These are phyloP conservation scores for Thinopyrum elongatum DNA, from an alignment of 176 grass and related monocot species.

Conservation along the genomic window DNA sequence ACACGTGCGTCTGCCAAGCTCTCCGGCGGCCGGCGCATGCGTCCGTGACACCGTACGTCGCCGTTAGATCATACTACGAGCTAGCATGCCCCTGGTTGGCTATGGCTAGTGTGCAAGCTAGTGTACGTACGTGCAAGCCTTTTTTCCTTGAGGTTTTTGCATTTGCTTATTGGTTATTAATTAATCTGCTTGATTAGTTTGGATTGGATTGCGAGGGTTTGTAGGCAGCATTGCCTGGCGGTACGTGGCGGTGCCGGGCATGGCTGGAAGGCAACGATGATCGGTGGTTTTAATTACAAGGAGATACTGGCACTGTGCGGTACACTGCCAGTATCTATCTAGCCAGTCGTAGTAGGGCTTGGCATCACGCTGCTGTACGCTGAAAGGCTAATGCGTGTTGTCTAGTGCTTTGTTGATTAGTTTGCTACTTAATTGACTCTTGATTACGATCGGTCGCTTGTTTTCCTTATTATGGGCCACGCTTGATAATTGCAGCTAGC, in stretches of 20 bases:
- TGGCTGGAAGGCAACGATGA: neutral
- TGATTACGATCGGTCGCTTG: neutral
- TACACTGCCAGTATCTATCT: slow-evolving; percentile 14
- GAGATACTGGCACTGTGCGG: slow-evolving; percentile 21
- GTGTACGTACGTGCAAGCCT: neutral
- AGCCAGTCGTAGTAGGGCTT: neutral
- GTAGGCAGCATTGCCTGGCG: neutral
- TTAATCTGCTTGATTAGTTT: slow-evolving; percentile 21
- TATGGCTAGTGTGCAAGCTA: neutral
- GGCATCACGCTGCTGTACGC: slow-evolving; percentile 32
- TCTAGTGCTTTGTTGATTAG: slow-evolving; percentile 41
- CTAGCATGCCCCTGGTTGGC: neutral
- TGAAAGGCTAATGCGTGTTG: slow-evolving; percentile 31
- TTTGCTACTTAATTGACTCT: slow-evolving; percentile 6
- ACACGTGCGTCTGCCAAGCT: neutral
- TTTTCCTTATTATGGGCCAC: slow-evolving; percentile 26
- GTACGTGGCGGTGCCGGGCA: neutral
- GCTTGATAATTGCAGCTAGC: slow-evolving; percentile 16
- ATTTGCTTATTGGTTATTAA: slow-evolving; percentile 9
- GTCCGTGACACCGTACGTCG: too few species aligned
- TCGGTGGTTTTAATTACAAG: slow-evolving; percentile 13
- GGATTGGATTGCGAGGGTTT: slow-evolving; percentile 20
- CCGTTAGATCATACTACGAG: neutral
- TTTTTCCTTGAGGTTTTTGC: neutral
- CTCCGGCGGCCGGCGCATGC: neutral